A percentile compares a stretch with the other conserved stretches of the same genome.
Evolutionary conservation across 73 alveolate species (phyloP).

Genomic region (Paraurostyla sp.): DNA sequence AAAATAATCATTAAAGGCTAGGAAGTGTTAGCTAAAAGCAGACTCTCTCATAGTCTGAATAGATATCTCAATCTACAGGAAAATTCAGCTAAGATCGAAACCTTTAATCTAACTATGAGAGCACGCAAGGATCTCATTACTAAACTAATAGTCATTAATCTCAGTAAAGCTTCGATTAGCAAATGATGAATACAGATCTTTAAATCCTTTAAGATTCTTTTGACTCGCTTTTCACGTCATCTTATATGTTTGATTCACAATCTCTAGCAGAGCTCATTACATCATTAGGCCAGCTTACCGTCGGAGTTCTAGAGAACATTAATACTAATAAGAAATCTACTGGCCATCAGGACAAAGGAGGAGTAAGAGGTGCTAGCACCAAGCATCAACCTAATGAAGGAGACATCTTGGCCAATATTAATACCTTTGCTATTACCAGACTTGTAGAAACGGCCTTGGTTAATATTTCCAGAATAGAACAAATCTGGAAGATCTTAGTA

Average conservation of each 20-base stretch:
- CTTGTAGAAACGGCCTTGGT: slow-evolving; percentile 83
- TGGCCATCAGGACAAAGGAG: neutral
- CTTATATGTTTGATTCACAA: slow-evolving; percentile 31
- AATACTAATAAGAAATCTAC: slow-evolving; percentile 3
- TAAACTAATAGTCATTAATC: neutral
- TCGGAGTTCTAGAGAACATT: slow-evolving; percentile 46
- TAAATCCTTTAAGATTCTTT: slow-evolving; percentile 57
- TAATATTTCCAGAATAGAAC: slow-evolving; percentile 82
- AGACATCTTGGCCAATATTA: slow-evolving; percentile 72
- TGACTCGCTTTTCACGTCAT: slow-evolving; percentile 36
- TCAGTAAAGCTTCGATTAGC: neutral
- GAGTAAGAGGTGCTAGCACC: slow-evolving; percentile 46
- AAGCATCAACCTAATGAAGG: slow-evolving; percentile 75
- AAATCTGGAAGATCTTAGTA: slow-evolving; percentile 82
- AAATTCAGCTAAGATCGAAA: no score
- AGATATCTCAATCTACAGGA: no score
- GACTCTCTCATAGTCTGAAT: neutral
- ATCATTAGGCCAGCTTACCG: slow-evolving; percentile 46
- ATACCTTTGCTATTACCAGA: slow-evolving; percentile 81
- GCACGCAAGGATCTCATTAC: neutral
- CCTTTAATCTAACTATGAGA: no score
- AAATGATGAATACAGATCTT: slow-evolving; percentile 43
- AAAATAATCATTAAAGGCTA: neutral
- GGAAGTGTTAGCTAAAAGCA: neutral
- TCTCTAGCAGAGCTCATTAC: slow-evolving; percentile 51